A percentile compares a stretch with the other conserved stretches of the same genome.
Conservation (phyloP, 768 basidiomycete genomes). For the Russula abietina region DNA sequence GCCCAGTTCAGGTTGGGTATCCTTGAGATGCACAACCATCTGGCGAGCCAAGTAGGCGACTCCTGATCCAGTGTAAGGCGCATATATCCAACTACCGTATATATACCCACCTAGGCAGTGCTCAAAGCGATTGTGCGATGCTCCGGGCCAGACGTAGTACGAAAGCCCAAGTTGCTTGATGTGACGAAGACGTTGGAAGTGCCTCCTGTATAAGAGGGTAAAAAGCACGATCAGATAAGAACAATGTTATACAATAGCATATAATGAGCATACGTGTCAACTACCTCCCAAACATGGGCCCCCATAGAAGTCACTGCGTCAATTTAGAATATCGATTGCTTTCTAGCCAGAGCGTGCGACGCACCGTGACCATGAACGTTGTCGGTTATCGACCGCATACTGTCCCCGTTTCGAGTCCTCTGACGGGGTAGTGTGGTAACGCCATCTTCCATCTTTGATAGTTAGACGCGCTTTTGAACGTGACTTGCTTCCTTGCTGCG, state of each 20-base stretch:
- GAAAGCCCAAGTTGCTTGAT: conserved; percentile 80
- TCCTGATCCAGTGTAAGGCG: conserved; percentile 40
- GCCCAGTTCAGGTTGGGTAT: conserved; percentile 51
- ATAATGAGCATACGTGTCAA: conserved; percentile 57
- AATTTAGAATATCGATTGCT: background rate
- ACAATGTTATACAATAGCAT: background rate
- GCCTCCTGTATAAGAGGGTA: conserved; percentile 37
- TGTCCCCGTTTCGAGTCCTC: background rate
- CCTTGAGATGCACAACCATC: conserved; percentile 53
- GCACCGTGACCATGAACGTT: conserved; percentile 16
- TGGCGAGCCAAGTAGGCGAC: conserved; percentile 66
- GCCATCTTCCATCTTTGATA: conserved; percentile 1
- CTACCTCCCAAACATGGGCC: conserved; percentile 42
- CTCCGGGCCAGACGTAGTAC: conserved; percentile 70
- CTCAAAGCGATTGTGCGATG: conserved; percentile 77
- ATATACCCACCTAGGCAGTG: conserved; percentile 61
- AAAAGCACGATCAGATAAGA: background rate
- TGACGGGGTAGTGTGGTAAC: background rate
- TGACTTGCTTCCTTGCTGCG: conserved; percentile 11
- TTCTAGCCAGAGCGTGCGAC: background rate
- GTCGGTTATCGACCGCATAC: conserved; percentile 17
- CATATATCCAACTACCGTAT: background rate
- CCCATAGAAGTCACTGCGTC: conserved; percentile 17
- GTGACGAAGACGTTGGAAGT: conserved; percentile 71
- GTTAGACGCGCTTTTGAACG: background rate